Evolutionary conservation across 1,139 yeast species (phyloP), one percentile per base, ranked within the genome.

Genomic region (Tardiomyces depauwii): DNA sequence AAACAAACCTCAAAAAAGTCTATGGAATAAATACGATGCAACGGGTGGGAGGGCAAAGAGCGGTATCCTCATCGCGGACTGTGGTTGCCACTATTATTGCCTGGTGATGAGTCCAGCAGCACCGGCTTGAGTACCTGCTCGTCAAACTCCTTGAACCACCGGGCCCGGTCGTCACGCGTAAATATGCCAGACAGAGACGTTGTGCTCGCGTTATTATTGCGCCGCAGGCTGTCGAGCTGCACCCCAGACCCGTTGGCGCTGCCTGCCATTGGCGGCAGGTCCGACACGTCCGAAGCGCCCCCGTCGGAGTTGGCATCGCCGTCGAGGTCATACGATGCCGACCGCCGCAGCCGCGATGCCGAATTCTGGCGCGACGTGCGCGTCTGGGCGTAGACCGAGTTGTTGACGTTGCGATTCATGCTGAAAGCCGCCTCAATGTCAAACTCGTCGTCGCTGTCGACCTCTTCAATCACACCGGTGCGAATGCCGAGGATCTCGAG

Each of bases 41-140:
- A 5, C 25, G 25, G n/a, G n/a, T n/a, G n/a, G n/a, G n/a, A n/a
- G n/a, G n/a, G n/a, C n/a, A 21, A 21, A 21, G 7, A 21, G 25
- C 4, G 4, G 11, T 6, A 28, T 3, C 11, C 7, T 12, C 5
- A n/a, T 4, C 39, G 39, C 14, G 39, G 39, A 36, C 19, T 36
- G 2, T n/a, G 13, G 4, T 18, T 14, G n/a, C 19, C 39, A 16
- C 19, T 36, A 13, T 7, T 11, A 28, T 27, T 41, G 12, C 47
- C 25, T 13, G 57, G 57, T 2, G 55, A 55, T 1, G 53, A 43
- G 57, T 91, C 98, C 52, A 91, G 73, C 49, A 91, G 73, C 0
- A 91, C 97, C 0, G 99, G 99, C 63, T 91, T 93, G 55, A 91
- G 73, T n/a, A 91, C 93, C 60, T 87, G 85, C 56, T 91, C 96